Conservation (phyloP, 768 basidiomycete species). For the Chalciporus sphaerocephalus region DNA sequence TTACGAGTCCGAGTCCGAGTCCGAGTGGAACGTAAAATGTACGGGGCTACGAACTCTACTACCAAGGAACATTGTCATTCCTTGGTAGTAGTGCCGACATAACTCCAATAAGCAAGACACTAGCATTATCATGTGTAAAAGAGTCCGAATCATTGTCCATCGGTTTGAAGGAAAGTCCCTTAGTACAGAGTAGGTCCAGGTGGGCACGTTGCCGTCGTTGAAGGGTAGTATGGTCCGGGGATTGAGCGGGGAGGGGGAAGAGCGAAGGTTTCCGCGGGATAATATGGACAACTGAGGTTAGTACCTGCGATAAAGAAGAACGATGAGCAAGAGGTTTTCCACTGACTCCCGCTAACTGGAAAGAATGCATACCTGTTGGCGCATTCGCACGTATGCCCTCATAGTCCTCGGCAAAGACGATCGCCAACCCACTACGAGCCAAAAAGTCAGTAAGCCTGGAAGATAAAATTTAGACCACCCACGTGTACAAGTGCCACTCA, state of each 20-base stretch:
- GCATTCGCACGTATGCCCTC: neutral
- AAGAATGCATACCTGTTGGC: neutral
- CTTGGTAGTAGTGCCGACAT: no score
- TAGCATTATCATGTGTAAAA: no score
- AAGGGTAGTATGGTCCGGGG: neutral
- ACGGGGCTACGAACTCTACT: no score
- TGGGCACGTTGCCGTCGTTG: neutral
- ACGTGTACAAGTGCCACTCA: constrained; percentile 14
- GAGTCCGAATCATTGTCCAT: no score
- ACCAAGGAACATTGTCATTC: no score
- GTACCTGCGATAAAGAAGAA: neutral
- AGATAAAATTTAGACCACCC: neutral
- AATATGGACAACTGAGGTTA: neutral
- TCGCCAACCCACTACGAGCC: neutral
- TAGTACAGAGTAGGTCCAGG: no score
- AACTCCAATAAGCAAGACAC: no score
- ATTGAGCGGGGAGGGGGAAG: neutral
- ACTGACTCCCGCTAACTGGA: neutral
- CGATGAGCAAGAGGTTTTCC: neutral
- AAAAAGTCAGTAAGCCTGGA: neutral
- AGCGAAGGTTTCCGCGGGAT: neutral
- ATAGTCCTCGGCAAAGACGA: neutral
- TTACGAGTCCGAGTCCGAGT: no score
- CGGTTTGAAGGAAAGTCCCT: no score
- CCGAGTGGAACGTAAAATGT: no score